Percentiles rank a stretch among this genome's conserved stretches.
phyloP scores from a whole-genome alignment of 2,329 filamentous ascomycete genomes.

The Aspergillus aculeatus region DNA sequence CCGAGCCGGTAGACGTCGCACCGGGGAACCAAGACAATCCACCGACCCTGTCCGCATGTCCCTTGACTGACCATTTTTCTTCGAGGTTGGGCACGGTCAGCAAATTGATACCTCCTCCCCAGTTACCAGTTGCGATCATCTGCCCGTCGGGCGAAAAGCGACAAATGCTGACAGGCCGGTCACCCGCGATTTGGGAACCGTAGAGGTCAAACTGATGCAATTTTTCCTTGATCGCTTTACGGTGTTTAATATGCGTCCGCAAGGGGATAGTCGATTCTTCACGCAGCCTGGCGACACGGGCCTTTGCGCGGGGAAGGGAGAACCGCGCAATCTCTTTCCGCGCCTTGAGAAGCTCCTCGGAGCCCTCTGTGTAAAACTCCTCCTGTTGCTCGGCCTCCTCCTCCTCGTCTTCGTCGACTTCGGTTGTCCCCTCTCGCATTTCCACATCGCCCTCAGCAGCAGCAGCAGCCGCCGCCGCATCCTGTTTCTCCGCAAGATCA shows the following conservation, averaged over 20 bases:
- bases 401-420: slow-evolving; percentile 55
- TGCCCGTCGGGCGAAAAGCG: slow-evolving; percentile 84
- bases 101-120: slow-evolving; percentile 85
- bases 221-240: slow-evolving; percentile 82
- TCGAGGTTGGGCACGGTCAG: slow-evolving; percentile 80
- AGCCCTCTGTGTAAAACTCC: slow-evolving; percentile 91
- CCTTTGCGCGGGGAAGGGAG: slow-evolving; percentile 78
- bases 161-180: slow-evolving; percentile 87
- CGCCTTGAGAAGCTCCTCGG: slow-evolving; percentile 69
- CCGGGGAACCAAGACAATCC: slow-evolving; percentile 88
- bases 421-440: slow-evolving; percentile 52
- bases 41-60: slow-evolving; percentile 85
- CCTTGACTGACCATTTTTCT: slow-evolving; percentile 71
- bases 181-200: slow-evolving; percentile 87
- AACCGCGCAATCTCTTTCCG: slow-evolving; percentile 77
- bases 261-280: slow-evolving; percentile 79
- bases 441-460: slow-evolving; percentile 50
- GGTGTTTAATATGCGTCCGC: slow-evolving; percentile 86
- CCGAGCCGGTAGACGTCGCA: slow-evolving; percentile 71
- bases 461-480: slow-evolving; percentile 50
- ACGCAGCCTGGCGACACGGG: slow-evolving; percentile 73
- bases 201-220: slow-evolving; percentile 84
- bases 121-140: slow-evolving; percentile 84
- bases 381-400: slow-evolving; percentile 76
- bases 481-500: slow-evolving; percentile 65